Evolutionary conservation across 2,329 filamentous ascomycete genomes (phyloP).

Genomic region (Alternaria incomplexa): DNA sequence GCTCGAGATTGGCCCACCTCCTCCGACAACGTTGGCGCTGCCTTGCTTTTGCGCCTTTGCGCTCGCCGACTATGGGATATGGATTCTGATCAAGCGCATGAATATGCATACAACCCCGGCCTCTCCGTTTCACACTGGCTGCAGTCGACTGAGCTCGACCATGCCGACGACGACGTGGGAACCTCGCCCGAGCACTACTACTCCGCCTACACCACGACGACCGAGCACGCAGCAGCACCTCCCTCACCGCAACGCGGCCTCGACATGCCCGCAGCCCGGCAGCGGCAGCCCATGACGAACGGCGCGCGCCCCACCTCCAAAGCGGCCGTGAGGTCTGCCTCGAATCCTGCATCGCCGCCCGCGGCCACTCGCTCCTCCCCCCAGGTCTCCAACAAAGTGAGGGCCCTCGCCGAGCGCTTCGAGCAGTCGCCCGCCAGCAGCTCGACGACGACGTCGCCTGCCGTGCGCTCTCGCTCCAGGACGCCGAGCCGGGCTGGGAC

Average conservation of each 20-base stretch:
- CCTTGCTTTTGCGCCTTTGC: slow-evolving; percentile 16
- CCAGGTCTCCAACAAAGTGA: slow-evolving; percentile 41
- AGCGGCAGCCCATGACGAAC: slow-evolving; percentile 38
- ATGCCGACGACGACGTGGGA: slow-evolving; percentile 27
- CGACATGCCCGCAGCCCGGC: slow-evolving; percentile 23
- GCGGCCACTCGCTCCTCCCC: slow-evolving; percentile 28
- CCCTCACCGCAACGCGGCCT: slow-evolving; percentile 18
- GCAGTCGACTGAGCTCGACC: slow-evolving; percentile 37
- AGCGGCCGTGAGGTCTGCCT: slow-evolving; percentile 35
- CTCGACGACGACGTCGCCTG: slow-evolving; percentile 24
- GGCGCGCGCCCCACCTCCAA: slow-evolving; percentile 35
- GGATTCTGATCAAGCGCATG: slow-evolving; percentile 18
- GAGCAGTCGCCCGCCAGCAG: slow-evolving; percentile 40
- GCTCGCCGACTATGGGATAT: slow-evolving; percentile 20
- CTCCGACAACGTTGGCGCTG: slow-evolving; percentile 14
- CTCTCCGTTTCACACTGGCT: slow-evolving; percentile 34
- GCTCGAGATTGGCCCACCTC: slow-evolving; percentile 13
- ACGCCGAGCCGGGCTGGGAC: slow-evolving; percentile 22
- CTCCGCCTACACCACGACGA: slow-evolving; percentile 28
- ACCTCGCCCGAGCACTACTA: slow-evolving; percentile 38
- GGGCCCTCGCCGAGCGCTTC: slow-evolving; percentile 46
- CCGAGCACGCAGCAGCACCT: slow-evolving; percentile 15
- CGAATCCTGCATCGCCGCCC: slow-evolving; percentile 38
- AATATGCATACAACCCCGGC: slow-evolving; percentile 18
- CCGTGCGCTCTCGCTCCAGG: slow-evolving; percentile 28